Evolutionary conservation across 768 basidiomycete species (phyloP).

Genomic region (Boletus tylopilopsis): DNA sequence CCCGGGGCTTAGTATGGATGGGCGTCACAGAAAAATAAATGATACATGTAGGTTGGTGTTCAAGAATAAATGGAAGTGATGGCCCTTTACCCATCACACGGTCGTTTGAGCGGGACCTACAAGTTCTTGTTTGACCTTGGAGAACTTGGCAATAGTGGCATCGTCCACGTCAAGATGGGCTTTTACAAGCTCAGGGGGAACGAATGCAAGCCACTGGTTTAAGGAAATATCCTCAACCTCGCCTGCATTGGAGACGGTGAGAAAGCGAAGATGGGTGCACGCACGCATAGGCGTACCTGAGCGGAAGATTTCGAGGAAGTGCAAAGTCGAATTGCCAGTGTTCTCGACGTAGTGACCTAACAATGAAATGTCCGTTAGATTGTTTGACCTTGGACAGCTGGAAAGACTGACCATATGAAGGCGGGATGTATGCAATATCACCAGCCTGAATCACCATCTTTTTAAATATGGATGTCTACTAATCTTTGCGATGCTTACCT

Average conservation of each 20-base stretch:
- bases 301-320: slow-evolving; percentile 61
- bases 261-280: too few species aligned
- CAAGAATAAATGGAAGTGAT: background rate
- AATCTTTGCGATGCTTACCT: slow-evolving; percentile 21
- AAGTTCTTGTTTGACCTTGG: slow-evolving; percentile 48
- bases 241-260: slow-evolving; percentile 27
- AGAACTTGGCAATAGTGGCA: slow-evolving; percentile 45
- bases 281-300: slow-evolving; percentile 33
- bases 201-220: slow-evolving; percentile 60
- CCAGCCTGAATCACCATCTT: slow-evolving; percentile 25
- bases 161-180: slow-evolving; percentile 56
- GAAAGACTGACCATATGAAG: slow-evolving; percentile 19
- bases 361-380: background rate
- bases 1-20: too few species aligned
- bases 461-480: background rate
- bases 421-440: slow-evolving; percentile 25
- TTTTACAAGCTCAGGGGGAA: slow-evolving; percentile 55
- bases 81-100: background rate
- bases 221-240: slow-evolving; percentile 55
- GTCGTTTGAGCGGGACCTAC: slow-evolving; percentile 31
- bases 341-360: slow-evolving; percentile 72
- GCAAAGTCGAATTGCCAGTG: slow-evolving; percentile 54
- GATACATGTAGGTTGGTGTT: slow-evolving; percentile 12
- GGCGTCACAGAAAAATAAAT: slow-evolving; percentile 4
- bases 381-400: background rate